Conservation (phyloP, 176 grass and related monocot species). For the Thalia dealbata region DNA sequence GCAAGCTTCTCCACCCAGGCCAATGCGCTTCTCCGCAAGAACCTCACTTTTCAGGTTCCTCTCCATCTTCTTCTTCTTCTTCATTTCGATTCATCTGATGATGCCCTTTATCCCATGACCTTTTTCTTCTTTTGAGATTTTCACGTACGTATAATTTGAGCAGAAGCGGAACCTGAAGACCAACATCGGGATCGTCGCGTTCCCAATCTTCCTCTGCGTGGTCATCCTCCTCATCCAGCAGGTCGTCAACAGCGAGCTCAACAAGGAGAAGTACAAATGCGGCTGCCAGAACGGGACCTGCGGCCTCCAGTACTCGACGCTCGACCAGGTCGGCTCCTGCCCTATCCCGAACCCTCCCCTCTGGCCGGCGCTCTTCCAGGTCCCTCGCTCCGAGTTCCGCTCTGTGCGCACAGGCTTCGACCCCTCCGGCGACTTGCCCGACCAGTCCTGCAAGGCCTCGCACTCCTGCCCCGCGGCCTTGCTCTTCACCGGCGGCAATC, state of each 20-base stretch:
- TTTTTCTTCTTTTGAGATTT: too few relatives aligned
- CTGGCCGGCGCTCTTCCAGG: conserved; percentile 68
- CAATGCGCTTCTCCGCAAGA: conserved; percentile 95
- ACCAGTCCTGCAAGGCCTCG: conserved; percentile 31
- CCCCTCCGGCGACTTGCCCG: conserved; percentile 34
- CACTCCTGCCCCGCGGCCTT: conserved; percentile 47
- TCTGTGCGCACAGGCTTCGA: conserved; percentile 16
- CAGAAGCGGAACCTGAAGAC: conserved; percentile 85
- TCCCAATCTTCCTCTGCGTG: conserved; percentile 70
- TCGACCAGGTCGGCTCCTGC: conserved; percentile 61
- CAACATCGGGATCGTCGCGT: conserved; percentile 52
- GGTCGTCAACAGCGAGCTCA: conserved; percentile 46
- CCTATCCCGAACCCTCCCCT: conserved; percentile 38
- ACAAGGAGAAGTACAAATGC: conserved; percentile 65
- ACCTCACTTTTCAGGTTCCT: conserved; percentile 82
- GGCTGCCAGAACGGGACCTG: conserved; percentile 59
- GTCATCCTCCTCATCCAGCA: conserved; percentile 43
- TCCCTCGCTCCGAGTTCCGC: conserved; percentile 41
- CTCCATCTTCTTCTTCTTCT: not conserved
- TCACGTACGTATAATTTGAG: not conserved
- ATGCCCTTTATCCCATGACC: too few relatives aligned
- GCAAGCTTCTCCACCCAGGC: conserved; percentile 73
- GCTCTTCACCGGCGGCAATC: conserved; percentile 63
- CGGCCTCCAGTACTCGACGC: conserved; percentile 59
- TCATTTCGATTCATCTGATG: not conserved